Base-by-base conservation (phyloP, 805 yeast genomes). In the Candida pseudofarinosa region DNA sequence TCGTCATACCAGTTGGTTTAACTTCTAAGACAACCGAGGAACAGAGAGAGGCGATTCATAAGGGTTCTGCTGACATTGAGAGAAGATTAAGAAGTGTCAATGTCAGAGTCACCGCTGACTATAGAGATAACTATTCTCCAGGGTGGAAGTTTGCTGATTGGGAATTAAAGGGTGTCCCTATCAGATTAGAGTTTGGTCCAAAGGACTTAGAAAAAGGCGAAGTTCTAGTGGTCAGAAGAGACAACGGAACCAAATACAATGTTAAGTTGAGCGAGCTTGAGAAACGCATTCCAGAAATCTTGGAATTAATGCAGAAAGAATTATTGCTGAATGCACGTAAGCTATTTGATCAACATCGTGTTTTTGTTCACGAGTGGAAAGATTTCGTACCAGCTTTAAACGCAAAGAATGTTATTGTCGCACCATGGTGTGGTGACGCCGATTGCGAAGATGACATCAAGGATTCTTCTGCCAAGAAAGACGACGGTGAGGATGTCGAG, bases 71-170 rank as follows among this genome's bases (percentile, higher is more conserved):
- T 49, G 73, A 73, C 17, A 76, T 91, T 50, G 96, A 88, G 67
- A 51, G 65, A 28, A 72, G 74, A 51, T 79, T 93, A 56, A 56
- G 60, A 41, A 69, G 64, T 19, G 76, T 79, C 38, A 93, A 79
- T 41, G 73, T 93, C 46, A 82, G 97, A 66, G 88, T 79, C 19
- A 71, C 76, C 43, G 84, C 91, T 56, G 99, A 93, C 68, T 85
- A 81, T 76, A 83, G 97, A 68, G 95, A 84, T 54, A 88, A 83
- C 73, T 91, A 93, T 73, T 84, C 97, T 41, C 96, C 98, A 51
- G 99, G 99, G 51, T 93, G 97, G 98, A 93, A 93, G 71, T 93
- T 91, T 69, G 84, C 97, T 45, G 96, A 93, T 63, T 85, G 95
- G 77, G 99, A 93, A 73, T 80, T 93, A 63, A 88, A 85, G 75